Base-by-base conservation (phyloP, 2,329 filamentous ascomycete genomes). In the Pyricularia sp. region DNA sequence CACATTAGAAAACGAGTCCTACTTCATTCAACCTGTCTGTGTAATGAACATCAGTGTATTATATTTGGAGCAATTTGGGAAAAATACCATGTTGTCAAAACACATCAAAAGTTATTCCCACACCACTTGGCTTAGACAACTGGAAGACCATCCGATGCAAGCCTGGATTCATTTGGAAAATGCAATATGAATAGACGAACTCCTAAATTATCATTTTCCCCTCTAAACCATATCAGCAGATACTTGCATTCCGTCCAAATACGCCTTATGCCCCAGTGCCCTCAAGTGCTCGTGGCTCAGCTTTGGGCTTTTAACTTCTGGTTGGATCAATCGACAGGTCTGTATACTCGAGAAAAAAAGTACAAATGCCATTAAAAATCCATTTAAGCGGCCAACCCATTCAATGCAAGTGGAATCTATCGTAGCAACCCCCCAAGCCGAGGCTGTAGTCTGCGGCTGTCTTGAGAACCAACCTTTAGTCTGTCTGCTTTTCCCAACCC, bases 401-500 rank as follows among this genome's bases (percentile, higher is more conserved):
- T 20, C 14, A 20, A 20, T 63, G 14, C 25, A 63, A 61, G 17
- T 28, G 4, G 20, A 58, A 67, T 67, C 65, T 67, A 67, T 67
- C 65, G 65, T 67, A 50, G 28, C 65, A 67, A 67, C 30, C 26
- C 26, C n/a, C 12, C 65, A 23, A 59, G 6, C 28, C n/a, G 42
- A 25, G 25, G 14, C 17, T 28, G 5, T 55, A n/a, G 1, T 31
- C 23, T 50, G 25, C 14, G 33, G 1, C 7, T 14, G 25, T 50
- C n/a, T 14, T 28, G 10, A 5, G 4, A 25, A n/a, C 25, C 65
- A 7, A 31, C 20, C 64, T n/a, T 26, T 83, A 85, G 73, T 84
- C 81, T 73, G 84, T 80, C 80, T 94, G 85, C 73, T 88, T 86
- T 77, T 97, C 90, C 81, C 91, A 97, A 71, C 94, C 95, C 73